Conservation (phyloP, 225 moss, liverwort and hornwort species). For the Physcomitrellopsis africana region DNA sequence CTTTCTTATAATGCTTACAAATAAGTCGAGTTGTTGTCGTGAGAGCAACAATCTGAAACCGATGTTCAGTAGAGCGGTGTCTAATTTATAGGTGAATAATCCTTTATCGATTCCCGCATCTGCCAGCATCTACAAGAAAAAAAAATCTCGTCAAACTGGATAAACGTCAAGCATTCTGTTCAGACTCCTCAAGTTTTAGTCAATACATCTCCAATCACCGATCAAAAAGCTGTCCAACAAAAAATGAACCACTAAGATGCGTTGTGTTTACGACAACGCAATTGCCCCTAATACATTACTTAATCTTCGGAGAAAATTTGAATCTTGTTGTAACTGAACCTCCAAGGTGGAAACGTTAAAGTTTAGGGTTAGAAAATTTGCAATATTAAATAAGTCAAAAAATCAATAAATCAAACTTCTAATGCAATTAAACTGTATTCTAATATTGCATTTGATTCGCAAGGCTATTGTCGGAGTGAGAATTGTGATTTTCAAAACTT, state of each 20-base stretch:
- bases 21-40: slow-evolving; percentile 32
- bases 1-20: slow-evolving; percentile 37
- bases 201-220: neutral
- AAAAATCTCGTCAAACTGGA: neutral
- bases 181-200: neutral
- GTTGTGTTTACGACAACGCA: neutral
- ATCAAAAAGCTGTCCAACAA: neutral
- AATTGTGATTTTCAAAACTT: too few species aligned
- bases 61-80: slow-evolving; percentile 38
- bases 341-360: too few species aligned
- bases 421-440: too few species aligned
- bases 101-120: slow-evolving; percentile 47
- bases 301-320: too few species aligned
- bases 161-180: neutral
- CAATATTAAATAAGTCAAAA: too few species aligned
- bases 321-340: too few species aligned
- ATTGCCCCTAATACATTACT: neutral
- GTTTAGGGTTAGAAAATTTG: too few species aligned
- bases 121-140: slow-evolving; percentile 41
- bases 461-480: too few species aligned
- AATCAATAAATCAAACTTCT: too few species aligned
- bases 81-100: slow-evolving; percentile 27
- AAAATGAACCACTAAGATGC: neutral
- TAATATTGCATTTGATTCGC: too few species aligned
- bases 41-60: slow-evolving; percentile 35